Conservation (phyloP, 495 filamentous ascomycete species). For the Hyphodiscus hymeniophilus region DNA sequence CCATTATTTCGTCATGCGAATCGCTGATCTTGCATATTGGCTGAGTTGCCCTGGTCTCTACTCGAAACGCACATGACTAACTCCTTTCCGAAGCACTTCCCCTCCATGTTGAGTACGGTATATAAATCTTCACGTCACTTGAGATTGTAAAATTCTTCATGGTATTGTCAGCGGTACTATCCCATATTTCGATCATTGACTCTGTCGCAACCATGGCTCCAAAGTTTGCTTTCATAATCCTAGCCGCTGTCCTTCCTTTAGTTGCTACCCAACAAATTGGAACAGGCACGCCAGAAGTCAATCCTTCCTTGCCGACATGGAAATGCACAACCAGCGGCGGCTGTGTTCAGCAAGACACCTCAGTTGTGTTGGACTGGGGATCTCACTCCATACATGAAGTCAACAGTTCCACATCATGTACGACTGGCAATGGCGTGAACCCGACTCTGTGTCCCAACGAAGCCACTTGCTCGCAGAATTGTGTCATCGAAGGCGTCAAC, state of each 20-base stretch:
- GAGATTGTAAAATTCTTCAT: too few relatives aligned
- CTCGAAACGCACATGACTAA: too few relatives aligned
- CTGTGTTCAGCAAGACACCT: slow-evolving; percentile 31
- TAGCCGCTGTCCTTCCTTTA: slow-evolving; percentile 1
- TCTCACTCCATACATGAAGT: slow-evolving; percentile 40
- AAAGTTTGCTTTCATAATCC: too few relatives aligned
- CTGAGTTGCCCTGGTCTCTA: too few relatives aligned
- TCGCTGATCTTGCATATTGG: too few relatives aligned
- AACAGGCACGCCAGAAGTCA: slow-evolving; percentile 39
- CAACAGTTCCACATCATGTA: slow-evolving; percentile 27
- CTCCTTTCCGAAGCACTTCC: too few relatives aligned
- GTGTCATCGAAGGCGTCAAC: slow-evolving; percentile 39
- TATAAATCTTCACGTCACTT: too few relatives aligned
- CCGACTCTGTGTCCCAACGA: slow-evolving; percentile 35
- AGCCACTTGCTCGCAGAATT: slow-evolving; percentile 40
- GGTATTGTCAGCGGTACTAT: too few relatives aligned
- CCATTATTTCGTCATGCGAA: too few relatives aligned
- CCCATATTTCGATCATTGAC: too few relatives aligned
- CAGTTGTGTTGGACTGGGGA: slow-evolving; percentile 41
- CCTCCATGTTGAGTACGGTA: too few relatives aligned
- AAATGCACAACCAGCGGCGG: slow-evolving; percentile 38
- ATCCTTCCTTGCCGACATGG: slow-evolving; percentile 40
- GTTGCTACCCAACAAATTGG: slow-evolving; percentile 1
- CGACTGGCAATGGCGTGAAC: slow-evolving; percentile 32
- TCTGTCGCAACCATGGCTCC: too few relatives aligned